These are phyloP conservation scores for Kwoniella mangroviensis DNA, from an alignment of 768 basidiomycete genomes.

Conservation along the genomic window DNA sequence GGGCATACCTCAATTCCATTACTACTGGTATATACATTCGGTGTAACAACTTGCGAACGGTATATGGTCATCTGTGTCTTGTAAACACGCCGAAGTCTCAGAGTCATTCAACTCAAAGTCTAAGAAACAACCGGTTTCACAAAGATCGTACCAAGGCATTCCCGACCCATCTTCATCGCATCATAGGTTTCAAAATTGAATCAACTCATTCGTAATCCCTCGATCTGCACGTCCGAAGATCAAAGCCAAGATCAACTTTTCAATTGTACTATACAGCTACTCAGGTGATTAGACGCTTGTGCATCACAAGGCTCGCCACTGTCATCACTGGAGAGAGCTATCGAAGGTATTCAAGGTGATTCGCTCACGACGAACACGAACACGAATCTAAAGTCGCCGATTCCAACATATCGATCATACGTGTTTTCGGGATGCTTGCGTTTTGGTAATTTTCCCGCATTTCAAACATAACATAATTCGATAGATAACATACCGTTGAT, in stretches of 20 bases:
- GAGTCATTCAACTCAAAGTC: not conserved
- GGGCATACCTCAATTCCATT: not conserved
- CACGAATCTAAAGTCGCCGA: no score
- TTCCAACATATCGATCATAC: no score
- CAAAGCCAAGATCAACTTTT: not conserved
- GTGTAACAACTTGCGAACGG: no score
- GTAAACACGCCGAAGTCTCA: not conserved
- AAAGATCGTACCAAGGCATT: not conserved
- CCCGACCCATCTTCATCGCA: not conserved
- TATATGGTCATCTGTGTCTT: not conserved
- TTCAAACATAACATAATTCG: not conserved
- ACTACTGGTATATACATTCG: no score
- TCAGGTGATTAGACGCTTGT: not conserved
- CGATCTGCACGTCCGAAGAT: not conserved
- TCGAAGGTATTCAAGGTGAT: not conserved
- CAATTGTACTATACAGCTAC: not conserved
- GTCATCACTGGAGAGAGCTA: not conserved
- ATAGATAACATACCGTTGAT: not conserved
- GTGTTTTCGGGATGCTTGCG: no score
- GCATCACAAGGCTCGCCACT: not conserved
- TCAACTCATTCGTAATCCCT: not conserved
- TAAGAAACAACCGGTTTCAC: not conserved
- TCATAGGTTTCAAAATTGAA: not conserved
- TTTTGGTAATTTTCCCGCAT: no score
- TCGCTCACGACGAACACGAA: not conserved